Percentiles rank a stretch among this genome's conserved stretches.
phyloP scores from a whole-genome alignment of 1,139 yeast species.

The Kodamaea ohmeri region DNA sequence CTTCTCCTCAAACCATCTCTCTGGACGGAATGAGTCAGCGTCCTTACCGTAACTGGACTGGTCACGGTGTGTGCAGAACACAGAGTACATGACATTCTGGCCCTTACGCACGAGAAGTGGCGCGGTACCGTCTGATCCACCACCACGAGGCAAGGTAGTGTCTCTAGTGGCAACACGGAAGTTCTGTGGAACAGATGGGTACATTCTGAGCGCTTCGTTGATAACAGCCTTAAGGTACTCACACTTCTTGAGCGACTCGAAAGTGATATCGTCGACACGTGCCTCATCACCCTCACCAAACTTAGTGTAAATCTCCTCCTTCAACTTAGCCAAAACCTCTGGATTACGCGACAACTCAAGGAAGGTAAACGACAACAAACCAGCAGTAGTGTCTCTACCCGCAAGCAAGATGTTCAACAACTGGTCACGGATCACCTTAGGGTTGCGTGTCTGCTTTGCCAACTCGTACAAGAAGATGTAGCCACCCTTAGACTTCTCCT shows the following conservation, averaged over 20 bases:
- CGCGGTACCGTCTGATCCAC: conserved; percentile 41
- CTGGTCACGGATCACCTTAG: conserved; percentile 42
- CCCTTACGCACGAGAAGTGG: conserved; percentile 50
- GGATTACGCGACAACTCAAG: conserved; percentile 45
- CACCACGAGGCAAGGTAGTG: conserved; percentile 53
- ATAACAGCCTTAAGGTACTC: conserved; percentile 46
- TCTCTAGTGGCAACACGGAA: conserved; percentile 44
- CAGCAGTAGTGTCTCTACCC: conserved; percentile 50
- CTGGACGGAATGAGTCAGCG: conserved; percentile 47
- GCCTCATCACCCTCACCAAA: conserved; percentile 39
- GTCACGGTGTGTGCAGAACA: conserved; percentile 47
- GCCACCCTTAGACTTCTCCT: conserved; percentile 34
- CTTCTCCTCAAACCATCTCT: conserved; percentile 45
- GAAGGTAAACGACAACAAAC: conserved; percentile 41
- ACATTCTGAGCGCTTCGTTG: conserved; percentile 52
- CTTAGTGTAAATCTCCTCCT: conserved; percentile 28
- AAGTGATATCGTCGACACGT: conserved; percentile 33
- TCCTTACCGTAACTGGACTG: conserved; percentile 48
- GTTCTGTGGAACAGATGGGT: conserved; percentile 57
- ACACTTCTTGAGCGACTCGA: conserved; percentile 50
- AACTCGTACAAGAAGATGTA: conserved; percentile 45
- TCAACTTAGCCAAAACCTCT: conserved; percentile 32
- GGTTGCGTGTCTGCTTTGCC: conserved; percentile 44
- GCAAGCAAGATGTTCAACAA: conserved; percentile 45
- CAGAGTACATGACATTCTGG: conserved; percentile 41